A percentile compares a stretch with the other conserved stretches of the same genome.
Conservation (phyloP, 2,329 filamentous ascomycete species). For the Arthrobotrys entomopaga region DNA sequence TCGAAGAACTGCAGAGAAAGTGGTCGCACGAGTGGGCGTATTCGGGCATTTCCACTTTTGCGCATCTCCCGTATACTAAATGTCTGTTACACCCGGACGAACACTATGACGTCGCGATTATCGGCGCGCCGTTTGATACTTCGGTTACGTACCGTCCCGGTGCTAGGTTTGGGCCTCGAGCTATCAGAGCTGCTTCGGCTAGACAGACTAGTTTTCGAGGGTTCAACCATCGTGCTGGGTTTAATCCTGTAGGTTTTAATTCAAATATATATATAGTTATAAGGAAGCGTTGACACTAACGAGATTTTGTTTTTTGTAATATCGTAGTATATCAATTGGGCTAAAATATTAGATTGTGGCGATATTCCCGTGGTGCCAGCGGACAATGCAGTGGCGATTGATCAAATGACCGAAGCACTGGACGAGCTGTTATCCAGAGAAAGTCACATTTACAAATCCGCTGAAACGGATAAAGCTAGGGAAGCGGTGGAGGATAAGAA, state of each 20-base stretch:
- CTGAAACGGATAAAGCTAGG: slow-evolving; percentile 9
- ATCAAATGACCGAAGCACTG: slow-evolving; percentile 86
- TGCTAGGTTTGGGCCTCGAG: slow-evolving; percentile 84
- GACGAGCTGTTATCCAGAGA: slow-evolving; percentile 68
- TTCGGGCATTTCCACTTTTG: slow-evolving; percentile 78
- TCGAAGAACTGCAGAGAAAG: slow-evolving; percentile 30
- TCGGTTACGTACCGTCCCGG: slow-evolving; percentile 76
- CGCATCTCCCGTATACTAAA: slow-evolving; percentile 74
- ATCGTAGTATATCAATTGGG: slow-evolving; percentile 74
- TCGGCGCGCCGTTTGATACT: slow-evolving; percentile 79
- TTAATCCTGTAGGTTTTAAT: slow-evolving; percentile 72
- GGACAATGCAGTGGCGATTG: slow-evolving; percentile 82
- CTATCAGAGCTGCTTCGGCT: slow-evolving; percentile 83
- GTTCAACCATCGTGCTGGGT: slow-evolving; percentile 81
- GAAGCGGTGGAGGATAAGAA: slow-evolving; percentile 55
- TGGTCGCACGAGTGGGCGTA: slow-evolving; percentile 69
- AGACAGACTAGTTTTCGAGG: slow-evolving; percentile 82
- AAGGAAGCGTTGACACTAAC: no score
- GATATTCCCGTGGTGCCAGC: slow-evolving; percentile 88
- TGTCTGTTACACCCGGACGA: slow-evolving; percentile 74
- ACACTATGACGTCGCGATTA: slow-evolving; percentile 75
- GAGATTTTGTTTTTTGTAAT: neutral
- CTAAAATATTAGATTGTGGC: slow-evolving; percentile 84
- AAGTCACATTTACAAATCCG: slow-evolving; percentile 22
- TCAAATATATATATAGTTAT: neutral